Conservation (phyloP, 192 early-diverging fungal species). For the Lunasporangiospora selenospora region DNA sequence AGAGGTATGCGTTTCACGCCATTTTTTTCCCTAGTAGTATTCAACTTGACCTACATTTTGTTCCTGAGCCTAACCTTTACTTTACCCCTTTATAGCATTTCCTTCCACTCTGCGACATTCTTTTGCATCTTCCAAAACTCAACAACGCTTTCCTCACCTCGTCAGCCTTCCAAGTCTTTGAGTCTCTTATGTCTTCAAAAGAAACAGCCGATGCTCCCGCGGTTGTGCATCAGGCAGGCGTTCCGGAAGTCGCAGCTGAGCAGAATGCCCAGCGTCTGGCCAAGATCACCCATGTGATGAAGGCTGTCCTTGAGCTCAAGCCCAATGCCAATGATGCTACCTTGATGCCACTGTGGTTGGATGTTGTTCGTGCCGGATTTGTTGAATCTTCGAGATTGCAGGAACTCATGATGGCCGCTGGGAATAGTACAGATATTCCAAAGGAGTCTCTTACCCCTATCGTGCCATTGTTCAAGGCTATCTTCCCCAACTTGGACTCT, state of each 20-base stretch:
- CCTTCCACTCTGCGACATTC: constrained; percentile 67
- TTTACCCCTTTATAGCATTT: constrained; percentile 51
- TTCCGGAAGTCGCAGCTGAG: constrained; percentile 27
- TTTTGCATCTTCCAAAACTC: constrained; percentile 81
- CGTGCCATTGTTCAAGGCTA: constrained; percentile 59
- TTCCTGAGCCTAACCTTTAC: neutral
- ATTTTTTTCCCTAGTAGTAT: too few species aligned
- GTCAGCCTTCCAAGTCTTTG: constrained; percentile 78
- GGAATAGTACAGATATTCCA: constrained; percentile 28
- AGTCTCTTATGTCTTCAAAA: constrained; percentile 59
- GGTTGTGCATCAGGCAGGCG: constrained; percentile 30
- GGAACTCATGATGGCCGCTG: constrained; percentile 16
- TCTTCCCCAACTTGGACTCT: constrained; percentile 72
- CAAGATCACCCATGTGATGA: constrained; percentile 59
- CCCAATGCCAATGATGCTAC: constrained; percentile 86
- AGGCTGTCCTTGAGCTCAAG: constrained; percentile 75
- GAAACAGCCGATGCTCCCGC: constrained; percentile 33
- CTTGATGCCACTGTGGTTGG: constrained; percentile 84
- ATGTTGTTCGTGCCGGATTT: constrained; percentile 79
- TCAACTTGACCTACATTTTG: neutral
- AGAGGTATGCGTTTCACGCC: too few species aligned
- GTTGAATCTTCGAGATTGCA: constrained; percentile 64
- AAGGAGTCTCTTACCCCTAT: constrained; percentile 32
- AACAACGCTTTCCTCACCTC: constrained; percentile 82
- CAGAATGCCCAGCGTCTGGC: constrained; percentile 52